Base-by-base conservation (phyloP, 257 asterid genomes). In the Pogostemon cablin region DNA sequence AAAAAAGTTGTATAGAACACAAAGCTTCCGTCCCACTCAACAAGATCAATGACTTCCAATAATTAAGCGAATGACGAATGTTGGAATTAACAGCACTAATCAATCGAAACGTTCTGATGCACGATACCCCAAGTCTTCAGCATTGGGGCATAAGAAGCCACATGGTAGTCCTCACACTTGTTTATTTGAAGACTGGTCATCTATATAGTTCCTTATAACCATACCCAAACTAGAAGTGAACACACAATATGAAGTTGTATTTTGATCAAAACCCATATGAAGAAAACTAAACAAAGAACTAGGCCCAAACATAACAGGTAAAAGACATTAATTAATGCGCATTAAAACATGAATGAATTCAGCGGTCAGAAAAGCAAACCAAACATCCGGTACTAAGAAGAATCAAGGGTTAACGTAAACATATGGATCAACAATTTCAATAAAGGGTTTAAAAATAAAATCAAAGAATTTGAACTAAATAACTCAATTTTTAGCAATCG, bases 241-340 rank as follows among this genome's bases (percentile, higher is more conserved):
- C 34, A 12, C 57, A 52, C 49, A 52, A 50, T 12, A n/a, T 50
- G 25, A 50, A 12, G 56, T 50, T 4, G n/a, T n/a, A 4, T n/a
- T 25, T 12, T 20, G 32, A 50, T 50, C 4, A 5, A 15, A 43
- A 15, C 4, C 50, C 12, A 20, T 1, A 7, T 62, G 8, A 34
- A 35, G 17, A 10, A 57, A 57, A 6, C 7, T 9, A 35, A 56
- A 5, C 37, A 55, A 25, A 9, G 61, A 55, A 54, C 9, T 57
- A 34, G 32, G 62, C 40, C 62, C 62, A 56, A 56, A 56, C 62
- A 55, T 54, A 54, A 20, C n/a, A 56, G 38, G 63, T 8, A 44
- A 5, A 63, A 2, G 39, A 25, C 32, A 25, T 17, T 35, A 53
- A 17, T 4, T 53, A 17, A 6, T 47, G 9, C 9, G 53, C 53